These are phyloP conservation scores for Russula sp. DNA, from an alignment of 768 basidiomycete genomes.

Conservation along the genomic window DNA sequence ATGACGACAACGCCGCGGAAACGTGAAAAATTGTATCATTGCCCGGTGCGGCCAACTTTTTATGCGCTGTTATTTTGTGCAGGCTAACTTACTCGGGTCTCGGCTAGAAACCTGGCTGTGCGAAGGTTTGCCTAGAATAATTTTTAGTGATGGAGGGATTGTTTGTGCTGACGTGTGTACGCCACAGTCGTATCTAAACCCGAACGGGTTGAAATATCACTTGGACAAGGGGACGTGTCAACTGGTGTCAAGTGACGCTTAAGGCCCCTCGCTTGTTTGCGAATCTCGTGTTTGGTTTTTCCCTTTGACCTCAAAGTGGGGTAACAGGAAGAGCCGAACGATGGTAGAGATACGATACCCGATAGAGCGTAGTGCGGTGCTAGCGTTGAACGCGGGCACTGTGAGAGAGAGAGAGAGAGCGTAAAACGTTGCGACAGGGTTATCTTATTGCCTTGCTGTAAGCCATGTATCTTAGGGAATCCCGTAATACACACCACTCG, in stretches of 20 bases:
- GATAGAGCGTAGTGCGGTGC: constrained; percentile 6
- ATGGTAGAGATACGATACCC: constrained; percentile 15
- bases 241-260: constrained; percentile 25
- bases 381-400: constrained; percentile 11
- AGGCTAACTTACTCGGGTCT: background rate
- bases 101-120: constrained; percentile 37
- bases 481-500: constrained; percentile 8
- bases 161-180: constrained; percentile 6
- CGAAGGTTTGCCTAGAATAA: constrained; percentile 38
- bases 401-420: background rate
- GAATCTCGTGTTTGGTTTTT: background rate
- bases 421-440: constrained; percentile 11
- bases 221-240: constrained; percentile 59
- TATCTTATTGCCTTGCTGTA: constrained; percentile 15
- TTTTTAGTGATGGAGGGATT: background rate
- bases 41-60: constrained; percentile 15
- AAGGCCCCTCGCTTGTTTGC: background rate
- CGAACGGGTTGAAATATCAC: constrained; percentile 63
- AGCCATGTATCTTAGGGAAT: constrained; percentile 17
- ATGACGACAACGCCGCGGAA: constrained; percentile 16
- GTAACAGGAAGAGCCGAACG: constrained; percentile 2
- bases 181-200: constrained; percentile 50
- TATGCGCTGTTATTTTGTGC: background rate
- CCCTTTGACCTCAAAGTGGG: background rate
- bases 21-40: constrained; percentile 22